Evolutionary conservation across 441 rosid species (phyloP), one percentile per base, ranked within the genome.

Genomic region (Cnidoscolus chayamansa): DNA sequence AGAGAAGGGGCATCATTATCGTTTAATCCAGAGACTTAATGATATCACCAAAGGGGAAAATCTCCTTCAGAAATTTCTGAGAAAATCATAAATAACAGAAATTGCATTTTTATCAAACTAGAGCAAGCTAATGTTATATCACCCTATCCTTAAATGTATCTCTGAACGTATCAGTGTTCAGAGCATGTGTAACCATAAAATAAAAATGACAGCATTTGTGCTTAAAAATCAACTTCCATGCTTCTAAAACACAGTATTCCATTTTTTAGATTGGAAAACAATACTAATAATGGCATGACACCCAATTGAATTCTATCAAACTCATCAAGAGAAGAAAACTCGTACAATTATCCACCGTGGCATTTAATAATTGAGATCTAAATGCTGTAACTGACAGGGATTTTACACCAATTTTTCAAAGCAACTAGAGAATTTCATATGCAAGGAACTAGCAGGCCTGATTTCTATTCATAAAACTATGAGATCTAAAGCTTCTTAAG

Each of bases 311-410:
- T 62, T 48, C 45, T 40, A 56, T 54, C 58, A 71, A 66, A 70
- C 50, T 55, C 67, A 67, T 61, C 60, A 32, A 61, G 7, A 57
- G 35, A 49, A 74, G 66, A 64, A 71, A 60, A 74, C 17, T 59
- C 72, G 45, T 31, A 47, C 65, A 59, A 59, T 31, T 31, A 12
- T 11, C 43, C 30, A 0, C n/a, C 63, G 13, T 31, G 20, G 7
- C 40, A 59, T 31, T n/a, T 30, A 30, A 59, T 59, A 30, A 15
- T 31, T 30, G 63, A 59, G 63, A 59, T 59, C 63, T 7, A 4
- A 59, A 30, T 30, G 43, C 43, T 4, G 31, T 4, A 4, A 59
- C 13, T 59, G 31, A 1, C n/a, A 59, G 3, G 6, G 1, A 30
- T 54, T 53, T n/a, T 8, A 4, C 9, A 4, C 2, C 15, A 10